phyloP scores from a whole-genome alignment of 306 rosid species.

The Vachellia pachyceras region DNA sequence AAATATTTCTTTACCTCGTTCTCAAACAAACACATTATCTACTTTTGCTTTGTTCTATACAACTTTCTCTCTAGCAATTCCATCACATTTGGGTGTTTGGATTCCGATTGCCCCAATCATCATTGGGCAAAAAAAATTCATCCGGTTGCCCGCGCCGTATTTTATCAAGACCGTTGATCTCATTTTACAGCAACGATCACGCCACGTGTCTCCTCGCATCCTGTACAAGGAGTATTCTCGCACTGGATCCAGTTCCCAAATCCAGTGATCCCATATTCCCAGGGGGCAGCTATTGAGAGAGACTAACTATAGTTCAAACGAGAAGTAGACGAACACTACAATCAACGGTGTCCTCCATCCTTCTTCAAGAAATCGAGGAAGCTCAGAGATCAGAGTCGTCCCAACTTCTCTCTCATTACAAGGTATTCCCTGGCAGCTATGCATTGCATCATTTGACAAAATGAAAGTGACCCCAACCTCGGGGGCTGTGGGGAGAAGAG shows the following conservation, averaged over 20 bases:
- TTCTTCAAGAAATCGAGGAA: not conserved
- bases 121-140: constrained; percentile 57
- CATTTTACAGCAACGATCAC: no score
- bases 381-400: not conserved
- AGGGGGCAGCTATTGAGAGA: not conserved
- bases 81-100: constrained; percentile 38
- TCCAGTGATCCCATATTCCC: not conserved
- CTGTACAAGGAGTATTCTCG: no score
- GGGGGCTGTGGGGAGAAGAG: not conserved
- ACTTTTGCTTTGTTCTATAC: constrained; percentile 1
- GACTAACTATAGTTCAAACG: not conserved
- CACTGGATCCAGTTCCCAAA: no score
- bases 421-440: not conserved
- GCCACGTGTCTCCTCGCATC: no score
- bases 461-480: not conserved
- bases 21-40: no score
- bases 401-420: not conserved
- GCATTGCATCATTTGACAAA: not conserved
- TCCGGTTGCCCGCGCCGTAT: constrained; percentile 57
- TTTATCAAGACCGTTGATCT: no score
- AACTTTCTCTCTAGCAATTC: constrained; percentile 5
- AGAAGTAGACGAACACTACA: not conserved
- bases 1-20: no score
- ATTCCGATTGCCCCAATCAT: constrained; percentile 55
- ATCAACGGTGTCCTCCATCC: not conserved